Percentiles rank a stretch among this genome's conserved stretches.
phyloP scores from a whole-genome alignment of 2,329 filamentous ascomycete genomes.

The Cryphonectria naterciae region DNA sequence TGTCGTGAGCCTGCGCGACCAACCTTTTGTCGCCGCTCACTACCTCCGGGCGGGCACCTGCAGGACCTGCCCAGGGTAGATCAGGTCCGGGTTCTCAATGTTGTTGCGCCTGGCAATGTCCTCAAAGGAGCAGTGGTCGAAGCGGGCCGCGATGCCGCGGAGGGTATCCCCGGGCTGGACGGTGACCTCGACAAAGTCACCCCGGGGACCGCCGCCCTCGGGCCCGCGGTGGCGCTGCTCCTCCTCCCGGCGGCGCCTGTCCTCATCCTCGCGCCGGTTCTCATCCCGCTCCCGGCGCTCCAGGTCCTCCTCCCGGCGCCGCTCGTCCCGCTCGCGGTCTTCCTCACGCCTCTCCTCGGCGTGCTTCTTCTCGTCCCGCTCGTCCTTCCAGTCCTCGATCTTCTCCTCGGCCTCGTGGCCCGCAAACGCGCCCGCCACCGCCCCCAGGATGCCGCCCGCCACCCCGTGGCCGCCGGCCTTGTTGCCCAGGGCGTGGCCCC shows the following conservation, averaged over 20 bases:
- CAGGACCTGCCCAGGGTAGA: conserved; percentile 47
- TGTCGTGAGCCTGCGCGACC: background rate
- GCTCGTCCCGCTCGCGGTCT: conserved; percentile 18
- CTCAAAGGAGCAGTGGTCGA: conserved; percentile 39
- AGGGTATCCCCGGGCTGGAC: conserved; percentile 49
- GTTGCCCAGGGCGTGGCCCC: conserved; percentile 46
- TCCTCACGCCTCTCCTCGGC: conserved; percentile 29
- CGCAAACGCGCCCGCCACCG: conserved; percentile 45
- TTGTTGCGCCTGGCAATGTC: conserved; percentile 46
- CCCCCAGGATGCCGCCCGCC: conserved; percentile 44
- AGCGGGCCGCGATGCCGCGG: conserved; percentile 42
- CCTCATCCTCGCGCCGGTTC: conserved; percentile 9
- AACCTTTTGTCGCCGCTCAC: background rate
- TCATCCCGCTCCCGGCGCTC: conserved; percentile 24
- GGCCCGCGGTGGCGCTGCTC: conserved; percentile 30
- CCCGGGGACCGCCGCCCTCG: conserved; percentile 32
- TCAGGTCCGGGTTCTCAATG: conserved; percentile 47
- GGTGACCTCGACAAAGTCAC: conserved; percentile 34
- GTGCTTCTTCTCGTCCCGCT: conserved; percentile 44
- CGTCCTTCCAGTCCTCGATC: conserved; percentile 44
- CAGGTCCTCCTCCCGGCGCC: conserved; percentile 18
- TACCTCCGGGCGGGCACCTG: conserved; percentile 39
- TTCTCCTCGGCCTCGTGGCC: conserved; percentile 48
- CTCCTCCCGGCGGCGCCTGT: background rate
- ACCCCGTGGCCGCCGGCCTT: conserved; percentile 38